phyloP scores from a whole-genome alignment of 805 yeast genomes.

The Candida easanensis region DNA sequence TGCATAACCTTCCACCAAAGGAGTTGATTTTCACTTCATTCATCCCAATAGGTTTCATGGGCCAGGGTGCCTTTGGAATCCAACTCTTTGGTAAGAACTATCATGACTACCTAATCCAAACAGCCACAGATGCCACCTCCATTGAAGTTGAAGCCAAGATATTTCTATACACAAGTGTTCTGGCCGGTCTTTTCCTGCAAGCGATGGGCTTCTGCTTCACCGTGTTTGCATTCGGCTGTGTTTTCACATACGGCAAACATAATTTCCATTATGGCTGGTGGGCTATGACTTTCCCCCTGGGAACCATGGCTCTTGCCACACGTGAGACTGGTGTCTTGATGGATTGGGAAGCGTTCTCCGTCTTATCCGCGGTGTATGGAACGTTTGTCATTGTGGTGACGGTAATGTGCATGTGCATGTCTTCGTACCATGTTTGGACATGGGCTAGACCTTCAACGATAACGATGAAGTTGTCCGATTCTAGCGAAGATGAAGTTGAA shows the following conservation, averaged over 20 bases:
- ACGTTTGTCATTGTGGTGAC: constrained; percentile 4
- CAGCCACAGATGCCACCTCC: constrained; percentile 16
- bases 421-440: not conserved
- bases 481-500: not conserved
- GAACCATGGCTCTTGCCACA: constrained; percentile 70
- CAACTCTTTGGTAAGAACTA: constrained; percentile 49
- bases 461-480: not conserved
- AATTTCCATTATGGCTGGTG: constrained; percentile 59
- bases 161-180: constrained; percentile 34
- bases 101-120: constrained; percentile 21
- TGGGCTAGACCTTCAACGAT: not conserved
- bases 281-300: constrained; percentile 90
- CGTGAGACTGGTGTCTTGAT: constrained; percentile 47
- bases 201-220: constrained; percentile 62
- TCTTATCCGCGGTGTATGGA: constrained; percentile 58
- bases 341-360: constrained; percentile 55
- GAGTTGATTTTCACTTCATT: constrained; percentile 60
- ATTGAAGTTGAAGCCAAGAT: constrained; percentile 27
- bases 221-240: constrained; percentile 37
- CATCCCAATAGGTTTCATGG: constrained; percentile 79
- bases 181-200: constrained; percentile 43
- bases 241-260: constrained; percentile 32
- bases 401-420: constrained; percentile 8
- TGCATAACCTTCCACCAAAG: constrained; percentile 58
- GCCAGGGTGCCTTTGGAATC: constrained; percentile 79